A percentile compares a stretch with the other conserved stretches of the same genome.
Conservation (phyloP, 2,329 filamentous ascomycete species). For the Myotisia sp. region DNA sequence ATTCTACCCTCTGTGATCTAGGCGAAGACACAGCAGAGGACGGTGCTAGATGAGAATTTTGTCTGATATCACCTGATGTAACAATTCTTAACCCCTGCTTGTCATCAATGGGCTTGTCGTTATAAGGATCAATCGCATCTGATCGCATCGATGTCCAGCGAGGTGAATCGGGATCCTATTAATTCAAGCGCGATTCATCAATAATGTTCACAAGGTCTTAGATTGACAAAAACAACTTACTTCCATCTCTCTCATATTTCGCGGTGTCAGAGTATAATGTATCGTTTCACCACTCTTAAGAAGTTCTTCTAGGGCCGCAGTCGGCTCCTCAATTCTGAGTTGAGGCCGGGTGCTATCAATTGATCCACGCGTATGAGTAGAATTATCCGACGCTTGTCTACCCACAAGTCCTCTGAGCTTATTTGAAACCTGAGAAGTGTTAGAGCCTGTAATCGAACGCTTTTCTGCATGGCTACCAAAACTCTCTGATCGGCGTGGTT, state of each 20-base stretch:
- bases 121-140: conserved; percentile 18
- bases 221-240: conserved; percentile 28
- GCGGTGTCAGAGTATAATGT: conserved; percentile 67
- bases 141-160: conserved; percentile 21
- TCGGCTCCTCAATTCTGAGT: conserved; percentile 40
- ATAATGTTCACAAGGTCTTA: neutral
- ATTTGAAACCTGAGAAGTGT: conserved; percentile 26
- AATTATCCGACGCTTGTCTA: conserved; percentile 14
- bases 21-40: neutral
- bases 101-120: conserved; percentile 1
- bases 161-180: conserved; percentile 22
- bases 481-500: conserved; percentile 27
- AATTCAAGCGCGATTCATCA: neutral
- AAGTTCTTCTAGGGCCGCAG: conserved; percentile 60
- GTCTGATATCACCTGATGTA: neutral
- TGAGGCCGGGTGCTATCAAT: neutral
- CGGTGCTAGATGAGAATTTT: no score
- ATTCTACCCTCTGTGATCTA: neutral
- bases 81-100: neutral
- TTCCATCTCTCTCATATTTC: conserved; percentile 63
- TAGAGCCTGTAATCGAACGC: conserved; percentile 28
- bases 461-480: conserved; percentile 25
- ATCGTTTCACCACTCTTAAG: conserved; percentile 73
- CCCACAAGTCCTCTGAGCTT: conserved; percentile 32
- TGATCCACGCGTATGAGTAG: neutral